phyloP scores from a whole-genome alignment of 202 grass and related monocot species.

The Saccharum hybrid region DNA sequence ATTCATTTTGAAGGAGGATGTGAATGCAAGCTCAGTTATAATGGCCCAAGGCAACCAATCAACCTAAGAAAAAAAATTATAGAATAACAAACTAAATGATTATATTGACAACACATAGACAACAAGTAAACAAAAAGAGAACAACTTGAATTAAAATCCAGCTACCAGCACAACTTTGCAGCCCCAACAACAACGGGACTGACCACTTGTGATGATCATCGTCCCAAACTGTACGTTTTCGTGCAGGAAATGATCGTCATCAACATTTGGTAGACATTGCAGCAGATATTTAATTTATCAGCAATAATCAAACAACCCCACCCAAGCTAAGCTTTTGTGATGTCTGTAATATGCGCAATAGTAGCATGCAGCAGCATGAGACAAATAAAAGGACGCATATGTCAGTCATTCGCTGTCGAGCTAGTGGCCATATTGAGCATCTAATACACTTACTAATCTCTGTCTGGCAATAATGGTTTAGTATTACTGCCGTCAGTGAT shows the following conservation, averaged over 20 bases:
- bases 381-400: too few relatives aligned
- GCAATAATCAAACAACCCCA: conserved; percentile 31
- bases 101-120: background rate
- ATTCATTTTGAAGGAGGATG: background rate
- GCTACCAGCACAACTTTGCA: background rate
- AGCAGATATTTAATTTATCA: background rate
- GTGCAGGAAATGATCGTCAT: background rate
- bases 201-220: background rate
- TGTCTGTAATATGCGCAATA: conserved; percentile 30
- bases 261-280: background rate
- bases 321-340: conserved; percentile 7
- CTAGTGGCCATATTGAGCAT: too few relatives aligned
- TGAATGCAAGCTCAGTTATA: background rate
- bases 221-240: background rate
- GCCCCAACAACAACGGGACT: background rate
- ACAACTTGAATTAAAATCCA: background rate
- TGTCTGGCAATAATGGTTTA: too few relatives aligned
- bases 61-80: too few relatives aligned
- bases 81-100: too few relatives aligned
- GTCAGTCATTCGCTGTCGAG: too few relatives aligned
- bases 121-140: background rate
- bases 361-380: conserved; percentile 37
- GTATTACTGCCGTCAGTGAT: too few relatives aligned
- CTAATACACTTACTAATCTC: too few relatives aligned
- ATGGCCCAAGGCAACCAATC: background rate